Base-by-base conservation (phyloP, 2,329 filamentous ascomycete genomes). In the Ilyonectria destructans region DNA sequence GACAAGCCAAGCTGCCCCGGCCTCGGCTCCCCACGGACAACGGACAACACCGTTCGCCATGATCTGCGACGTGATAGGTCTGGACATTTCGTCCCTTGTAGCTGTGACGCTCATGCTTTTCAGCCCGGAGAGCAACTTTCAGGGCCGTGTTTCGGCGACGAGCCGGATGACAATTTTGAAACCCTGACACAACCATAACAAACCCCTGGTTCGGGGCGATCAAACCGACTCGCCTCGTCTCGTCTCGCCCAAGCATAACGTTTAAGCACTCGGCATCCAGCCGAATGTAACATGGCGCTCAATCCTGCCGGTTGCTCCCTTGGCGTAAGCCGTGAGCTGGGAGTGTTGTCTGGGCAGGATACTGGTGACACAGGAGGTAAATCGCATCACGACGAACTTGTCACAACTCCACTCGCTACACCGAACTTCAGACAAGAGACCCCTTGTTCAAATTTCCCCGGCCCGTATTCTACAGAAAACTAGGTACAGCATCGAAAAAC, bases 401-500 rank as follows among this genome's bases (percentile, higher is more conserved):
- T 40, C 33, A n/a, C 40, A n/a, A 43, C 40, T 43, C 40, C 17
- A 15, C 29, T 51, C 23, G 23, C 35, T n/a, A n/a, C 17, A 23
- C 21, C 37, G 4, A 19, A 33, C 10, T 23, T 48, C 23, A 58
- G 29, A 46, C 51, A 56, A 57, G 5, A 62, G 19, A 67, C 33
- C 46, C 46, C 58, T 62, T 57, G 55, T 62, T 54, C 35, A 63
- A 48, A 63, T 58, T 62, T 37, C 45, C 64, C 64, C 35, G 29
- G 43, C 52, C 59, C 58, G 46, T 62, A 49, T 52, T 62, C 65
- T 67, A 67, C 65, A 63, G 29, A 51, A 64, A 43, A 62, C 56
- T 51, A 37, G 52, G 62, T 64, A 64, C 62, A 69, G 35, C 62
- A 71, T 62, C 17, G 45, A 62, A 54, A 58, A 59, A 49, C 51